Evolutionary conservation across 768 basidiomycete species (phyloP), one percentile per base, ranked within the genome.

Genomic region (Tricholoma terreum): DNA sequence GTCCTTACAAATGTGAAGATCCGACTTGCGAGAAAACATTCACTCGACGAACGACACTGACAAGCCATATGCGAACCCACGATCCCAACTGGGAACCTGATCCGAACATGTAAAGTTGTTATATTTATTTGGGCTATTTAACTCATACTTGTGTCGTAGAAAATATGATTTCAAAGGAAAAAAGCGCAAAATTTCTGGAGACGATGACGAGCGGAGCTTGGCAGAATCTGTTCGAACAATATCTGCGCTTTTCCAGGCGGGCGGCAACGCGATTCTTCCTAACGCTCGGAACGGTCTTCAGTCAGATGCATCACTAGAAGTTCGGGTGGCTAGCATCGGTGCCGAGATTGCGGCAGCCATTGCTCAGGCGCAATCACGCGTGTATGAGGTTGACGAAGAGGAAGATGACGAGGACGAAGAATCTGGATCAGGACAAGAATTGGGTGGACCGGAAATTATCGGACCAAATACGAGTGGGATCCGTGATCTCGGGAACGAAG

Each of bases 1-100:
- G 90, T 52, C 90, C 89, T 31, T 93, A 92, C 71, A 90, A 87
- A 67, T 93, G 92, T 68, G 89, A 91, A 69, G 86, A 90, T 60
- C 82, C 86, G 4, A 81, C 84, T 58, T 91, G 90, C 71, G 87
- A 89, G 65, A 93, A 93, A 78, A 90, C 90, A 1, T 94, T 94
- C 71, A 92, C 90, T 19, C 83, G 92, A 55, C 81, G 90, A 57
- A 91, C 91, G 54, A 92, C 91, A 21, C 72, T 94, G 55, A 92
- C 88, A 5, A 83, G 87, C 31, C 92, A 94, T 71, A 92, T 94
- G 90, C 83, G 86, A 57, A 90, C 87, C 24, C 91, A 94, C 69
- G 89, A 92, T 71, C 89, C 91, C 45, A 77, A 77, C 61, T 93
- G 90, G 89, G 87, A 87, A 62, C 88, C 90, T 40, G 89, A 92